Base-by-base conservation (phyloP, 2,329 filamentous ascomycete genomes). In the Pseudogymnoascus sp. region DNA sequence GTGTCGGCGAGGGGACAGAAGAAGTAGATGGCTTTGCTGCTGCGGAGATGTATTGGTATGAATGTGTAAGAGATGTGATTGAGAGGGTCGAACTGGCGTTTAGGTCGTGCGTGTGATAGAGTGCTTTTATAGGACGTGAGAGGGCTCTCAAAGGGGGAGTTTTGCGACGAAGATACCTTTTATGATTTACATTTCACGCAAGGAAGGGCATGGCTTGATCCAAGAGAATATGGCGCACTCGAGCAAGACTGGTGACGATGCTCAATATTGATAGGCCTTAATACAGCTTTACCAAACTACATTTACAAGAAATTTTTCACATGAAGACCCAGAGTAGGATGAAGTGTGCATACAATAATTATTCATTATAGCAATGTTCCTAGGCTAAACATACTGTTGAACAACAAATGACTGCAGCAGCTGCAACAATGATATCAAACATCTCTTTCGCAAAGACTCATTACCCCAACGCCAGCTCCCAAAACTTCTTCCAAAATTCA, bases 1-100 rank as follows among this genome's bases (percentile, higher is more conserved):
- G 82, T 87, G 9, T 87, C 67, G 63, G 71, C 71, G 23, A 63
- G 72, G 16, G 72, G 72, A 1, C 71, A 68, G 65, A 74, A 74
- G 67, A 72, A 73, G 61, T 74, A 56, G 11, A 28, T 42, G 14
- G n/a, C 5, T 16, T 40, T 5, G 37, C 37, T 14, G 37, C 6
- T 16, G 37, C 1, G n/a, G 14, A 40, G 23, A 11, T 38, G 14
- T 28, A 56, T 42, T 56, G n/a, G 23, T 34, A 56, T 34, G 23
- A n/a, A 16, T 38, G 37, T 38, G 6, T 16, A 38, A 6, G 37
- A 38, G 37, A 11, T 31, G 14, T 5, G 37, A n/a, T n/a, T 37
- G 36, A 7, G n/a, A n/a, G 46, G 49, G 21, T 53, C 16, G 18
- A 53, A 9, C 5, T 14, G 46, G 31, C 31, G 23, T 25, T 23